Percentiles rank a stretch among this genome's conserved stretches.
Conservation (phyloP, 345 rosid genomes). For the Stellera chamaejasme region DNA sequence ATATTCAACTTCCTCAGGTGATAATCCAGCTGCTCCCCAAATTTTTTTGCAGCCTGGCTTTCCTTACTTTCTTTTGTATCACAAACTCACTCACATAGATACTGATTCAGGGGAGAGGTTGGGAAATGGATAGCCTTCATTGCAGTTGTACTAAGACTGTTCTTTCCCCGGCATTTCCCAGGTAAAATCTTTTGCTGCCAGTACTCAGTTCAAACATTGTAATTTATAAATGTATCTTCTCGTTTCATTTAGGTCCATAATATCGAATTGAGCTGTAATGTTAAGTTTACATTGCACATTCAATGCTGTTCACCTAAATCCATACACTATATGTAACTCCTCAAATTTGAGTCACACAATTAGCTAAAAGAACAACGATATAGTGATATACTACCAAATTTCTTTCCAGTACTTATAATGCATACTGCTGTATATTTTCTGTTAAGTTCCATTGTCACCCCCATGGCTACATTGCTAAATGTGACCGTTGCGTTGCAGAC, state of each 20-base stretch:
- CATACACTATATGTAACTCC: no score
- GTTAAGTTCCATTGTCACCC: no score
- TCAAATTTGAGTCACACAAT: no score
- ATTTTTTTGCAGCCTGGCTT: no score
- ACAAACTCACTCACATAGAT: not conserved
- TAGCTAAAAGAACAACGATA: no score
- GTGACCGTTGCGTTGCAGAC: slow-evolving; percentile 22
- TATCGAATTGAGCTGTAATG: no score
- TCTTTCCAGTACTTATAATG: not conserved
- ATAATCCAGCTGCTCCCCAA: slow-evolving; percentile 4
- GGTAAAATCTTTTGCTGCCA: slow-evolving; percentile 28
- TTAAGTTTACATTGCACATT: no score
- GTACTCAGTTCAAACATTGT: not conserved
- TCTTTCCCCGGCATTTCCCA: slow-evolving; percentile 72
- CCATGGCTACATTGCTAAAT: no score
- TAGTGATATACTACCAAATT: not conserved
- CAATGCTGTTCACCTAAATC: no score
- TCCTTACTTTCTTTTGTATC: not conserved
- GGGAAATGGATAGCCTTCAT: slow-evolving; percentile 90
- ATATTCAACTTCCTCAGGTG: slow-evolving; percentile 73
- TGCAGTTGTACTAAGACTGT: slow-evolving; percentile 61
- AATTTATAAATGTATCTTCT: not conserved
- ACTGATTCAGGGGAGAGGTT: slow-evolving; percentile 52
- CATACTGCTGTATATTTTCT: no score
- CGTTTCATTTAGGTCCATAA: no score